These are phyloP conservation scores for Glycyrrhiza uralensis DNA, from an alignment of 306 rosid species.

Conservation along the genomic window DNA sequence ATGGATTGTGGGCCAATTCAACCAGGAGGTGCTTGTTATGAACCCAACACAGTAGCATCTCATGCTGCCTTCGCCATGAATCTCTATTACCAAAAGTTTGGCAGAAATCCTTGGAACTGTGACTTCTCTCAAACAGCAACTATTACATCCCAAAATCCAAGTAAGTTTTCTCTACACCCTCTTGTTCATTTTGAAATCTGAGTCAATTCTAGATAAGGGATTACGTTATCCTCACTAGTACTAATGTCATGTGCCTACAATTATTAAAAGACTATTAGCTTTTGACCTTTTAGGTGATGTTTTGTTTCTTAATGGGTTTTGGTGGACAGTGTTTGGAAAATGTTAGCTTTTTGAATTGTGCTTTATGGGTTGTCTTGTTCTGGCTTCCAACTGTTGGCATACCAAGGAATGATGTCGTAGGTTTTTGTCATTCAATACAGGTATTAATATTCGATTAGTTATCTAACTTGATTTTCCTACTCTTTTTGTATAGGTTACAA, in stretches of 20 bases:
- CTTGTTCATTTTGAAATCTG: background rate
- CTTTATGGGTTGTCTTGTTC: background rate
- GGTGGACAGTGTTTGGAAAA: too few species aligned
- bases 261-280: background rate
- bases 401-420: too few species aligned
- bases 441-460: background rate
- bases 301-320: too few species aligned
- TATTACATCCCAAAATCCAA: slow-evolving; percentile 76
- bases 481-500: slow-evolving; percentile 67
- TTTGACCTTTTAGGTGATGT: too few species aligned
- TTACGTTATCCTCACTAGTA: background rate
- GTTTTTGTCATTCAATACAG: background rate
- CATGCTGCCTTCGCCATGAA: slow-evolving; percentile 94
- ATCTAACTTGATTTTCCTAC: slow-evolving; percentile 8
- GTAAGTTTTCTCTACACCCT: slow-evolving; percentile 41
- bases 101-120: slow-evolving; percentile 63
- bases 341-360: background rate
- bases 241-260: too few species aligned
- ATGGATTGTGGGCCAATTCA: slow-evolving; percentile 69
- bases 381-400: background rate
- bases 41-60: slow-evolving; percentile 63
- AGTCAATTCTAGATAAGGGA: too few species aligned
- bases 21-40: slow-evolving; percentile 79
- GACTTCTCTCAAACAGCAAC: slow-evolving; percentile 85
- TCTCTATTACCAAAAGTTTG: slow-evolving; percentile 65